Evolutionary conservation across 2,329 filamentous ascomycete genomes (phyloP).

Genomic region (Immersiporthe knoxdaviesiana): DNA sequence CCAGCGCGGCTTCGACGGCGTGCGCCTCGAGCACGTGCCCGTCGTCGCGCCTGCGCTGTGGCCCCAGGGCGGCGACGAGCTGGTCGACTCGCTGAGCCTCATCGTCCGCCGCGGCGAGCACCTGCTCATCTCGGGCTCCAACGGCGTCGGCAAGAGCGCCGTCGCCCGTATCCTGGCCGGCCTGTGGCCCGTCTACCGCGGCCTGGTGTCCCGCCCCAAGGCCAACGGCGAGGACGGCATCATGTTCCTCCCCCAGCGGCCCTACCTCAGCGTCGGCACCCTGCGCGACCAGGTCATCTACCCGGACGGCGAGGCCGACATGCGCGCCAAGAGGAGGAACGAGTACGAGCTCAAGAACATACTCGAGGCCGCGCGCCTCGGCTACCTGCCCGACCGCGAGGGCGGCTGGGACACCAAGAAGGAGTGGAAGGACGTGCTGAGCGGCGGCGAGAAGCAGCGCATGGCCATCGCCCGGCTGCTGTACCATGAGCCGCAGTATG

Average conservation of each 20-base stretch:
- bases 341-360: constrained; percentile 79
- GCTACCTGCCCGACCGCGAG: constrained; percentile 88
- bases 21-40: constrained; percentile 90
- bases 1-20: constrained; percentile 92
- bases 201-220: constrained; percentile 86
- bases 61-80: constrained; percentile 88
- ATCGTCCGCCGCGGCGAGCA: constrained; percentile 91
- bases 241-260: constrained; percentile 96
- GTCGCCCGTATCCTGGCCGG: constrained; percentile 87
- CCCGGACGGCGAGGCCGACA: constrained; percentile 91
- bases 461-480: constrained; percentile 88
- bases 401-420: constrained; percentile 96
- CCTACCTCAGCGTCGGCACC: constrained; percentile 90
- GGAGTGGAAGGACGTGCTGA: constrained; percentile 98
- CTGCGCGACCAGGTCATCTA: constrained; percentile 97
- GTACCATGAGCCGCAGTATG: constrained; percentile 94
- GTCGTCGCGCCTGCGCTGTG: constrained; percentile 87
- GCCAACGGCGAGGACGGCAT: constrained; percentile 83
- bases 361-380: constrained; percentile 81
- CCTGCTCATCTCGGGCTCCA: constrained; percentile 90
- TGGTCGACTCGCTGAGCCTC: constrained; percentile 86
- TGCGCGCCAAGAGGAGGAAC: constrained; percentile 77
- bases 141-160: constrained; percentile 91
- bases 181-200: constrained; percentile 94
- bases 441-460: constrained; percentile 94